Conservation (phyloP, 176 grass and related monocot species). For the Coix lacrymajobi region DNA sequence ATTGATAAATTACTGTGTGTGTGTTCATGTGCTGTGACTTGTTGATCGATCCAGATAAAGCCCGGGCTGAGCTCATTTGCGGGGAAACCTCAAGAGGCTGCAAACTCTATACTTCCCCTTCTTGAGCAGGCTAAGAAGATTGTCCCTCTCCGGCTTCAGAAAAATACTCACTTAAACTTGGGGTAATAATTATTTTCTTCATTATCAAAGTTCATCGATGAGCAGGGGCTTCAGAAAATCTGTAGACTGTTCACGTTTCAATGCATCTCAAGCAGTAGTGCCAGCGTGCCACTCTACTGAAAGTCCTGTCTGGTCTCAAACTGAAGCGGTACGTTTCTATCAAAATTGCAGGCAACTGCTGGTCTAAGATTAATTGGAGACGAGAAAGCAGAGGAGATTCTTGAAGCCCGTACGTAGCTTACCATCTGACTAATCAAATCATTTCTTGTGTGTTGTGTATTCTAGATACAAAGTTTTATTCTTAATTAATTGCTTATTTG, state of each 20-base stretch:
- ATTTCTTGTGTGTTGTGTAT: background rate
- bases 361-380: background rate
- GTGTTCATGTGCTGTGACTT: background rate
- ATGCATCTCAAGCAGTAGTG: background rate
- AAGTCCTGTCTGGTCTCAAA: background rate
- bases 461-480: background rate
- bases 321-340: background rate
- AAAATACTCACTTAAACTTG: background rate
- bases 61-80: background rate
- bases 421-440: background rate
- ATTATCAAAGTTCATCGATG: background rate
- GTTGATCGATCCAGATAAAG: background rate
- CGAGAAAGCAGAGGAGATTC: background rate
- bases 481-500: background rate
- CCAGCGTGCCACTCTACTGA: background rate
- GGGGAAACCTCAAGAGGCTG: background rate
- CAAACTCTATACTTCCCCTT: background rate
- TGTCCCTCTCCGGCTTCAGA: background rate
- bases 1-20: background rate
- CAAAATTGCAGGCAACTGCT: slow-evolving; percentile 2
- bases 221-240: background rate
- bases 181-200: background rate
- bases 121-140: background rate
- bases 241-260: background rate
- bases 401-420: background rate